Base-by-base conservation (phyloP, 1,284 basidiomycete genomes). In the Tetrapyrgos nigripes region DNA sequence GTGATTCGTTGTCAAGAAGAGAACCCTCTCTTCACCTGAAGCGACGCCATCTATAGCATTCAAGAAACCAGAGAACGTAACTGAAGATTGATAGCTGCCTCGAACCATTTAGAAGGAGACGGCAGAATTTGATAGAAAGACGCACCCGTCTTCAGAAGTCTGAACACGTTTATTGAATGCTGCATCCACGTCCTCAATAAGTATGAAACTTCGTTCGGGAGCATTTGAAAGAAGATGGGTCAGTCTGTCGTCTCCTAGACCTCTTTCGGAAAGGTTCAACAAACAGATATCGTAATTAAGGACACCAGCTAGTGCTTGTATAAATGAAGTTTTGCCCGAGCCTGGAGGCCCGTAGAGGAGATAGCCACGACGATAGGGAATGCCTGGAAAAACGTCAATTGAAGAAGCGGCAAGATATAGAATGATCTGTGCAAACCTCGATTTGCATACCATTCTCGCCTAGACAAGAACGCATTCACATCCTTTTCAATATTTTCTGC, bases 1-100 rank as follows among this genome's bases (percentile, higher is more conserved):
- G 68, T 98, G 97, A 74, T 99, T 99, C n/a, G 97, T 99, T 1
- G 97, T 99, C 92, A 99, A 94, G 76, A 99, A 99, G 44, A 99
- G 88, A 69, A 99, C 92, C n/a, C 97, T 88, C 69, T 97, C 95
- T 73, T 97, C 95, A 35, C 96, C 94, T 3, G 94, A 96, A 2
- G 96, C 97, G 14, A 99, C 97, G 19, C 97, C 97, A 71, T 99
- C 97, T 3, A 99, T 83, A 4, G 97, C 96, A 70, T 99, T 99
- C 28, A 99, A 80, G 69, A 99, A 91, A 26, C 97, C 97, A 3
- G 96, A 98, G 76, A 99, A 99, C 1, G 97, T 99, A 24, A 99
- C 91, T 19, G 92, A 92, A 0, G 93, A 96, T 76, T 97, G 93
- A 72, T 94, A 96, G 26, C 93, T 95, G 66, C 21, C 29, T 28